Conservation (phyloP, 192 early-diverging fungal genomes). For the Coemansia sp. region DNA sequence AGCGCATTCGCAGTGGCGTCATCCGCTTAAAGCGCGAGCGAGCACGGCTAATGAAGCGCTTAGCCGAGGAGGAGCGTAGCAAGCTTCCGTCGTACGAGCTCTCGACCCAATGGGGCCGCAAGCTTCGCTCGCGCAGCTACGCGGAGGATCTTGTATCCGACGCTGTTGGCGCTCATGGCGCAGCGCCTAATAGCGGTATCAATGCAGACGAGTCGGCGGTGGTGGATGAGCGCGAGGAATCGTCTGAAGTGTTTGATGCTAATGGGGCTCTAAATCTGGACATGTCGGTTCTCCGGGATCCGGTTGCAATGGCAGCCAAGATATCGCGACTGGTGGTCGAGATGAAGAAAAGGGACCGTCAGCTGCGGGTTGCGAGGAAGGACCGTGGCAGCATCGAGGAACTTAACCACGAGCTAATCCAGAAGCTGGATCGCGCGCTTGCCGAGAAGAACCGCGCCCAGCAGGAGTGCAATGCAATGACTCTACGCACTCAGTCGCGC, state of each 20-base stretch:
- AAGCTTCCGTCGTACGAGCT: slow-evolving; percentile 48
- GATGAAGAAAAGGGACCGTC: slow-evolving; percentile 18
- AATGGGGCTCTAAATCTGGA: not conserved
- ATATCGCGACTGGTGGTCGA: slow-evolving; percentile 20
- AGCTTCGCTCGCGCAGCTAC: slow-evolving; percentile 35
- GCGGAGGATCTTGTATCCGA: slow-evolving; percentile 10
- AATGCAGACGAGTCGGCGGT: not conserved
- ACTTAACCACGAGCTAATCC: slow-evolving; percentile 30
- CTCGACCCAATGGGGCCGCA: slow-evolving; percentile 37
- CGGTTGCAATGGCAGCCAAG: slow-evolving; percentile 14
- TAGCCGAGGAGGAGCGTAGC: slow-evolving; percentile 35
- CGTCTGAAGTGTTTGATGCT: not conserved
- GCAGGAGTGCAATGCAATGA: slow-evolving; percentile 28
- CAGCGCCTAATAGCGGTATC: not conserved
- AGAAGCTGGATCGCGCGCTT: slow-evolving; percentile 30
- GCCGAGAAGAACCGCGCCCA: slow-evolving; percentile 23
- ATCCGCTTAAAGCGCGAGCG: slow-evolving; percentile 31
- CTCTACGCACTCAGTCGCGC: slow-evolving; percentile 20
- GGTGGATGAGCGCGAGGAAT: not conserved
- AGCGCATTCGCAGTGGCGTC: slow-evolving; percentile 31
- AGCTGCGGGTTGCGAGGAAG: slow-evolving; percentile 9
- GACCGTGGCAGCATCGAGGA: slow-evolving; percentile 28
- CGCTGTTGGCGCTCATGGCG: not conserved
- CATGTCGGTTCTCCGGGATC: slow-evolving; percentile 17
- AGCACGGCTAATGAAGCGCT: slow-evolving; percentile 35